phyloP scores from a whole-genome alignment of 1,139 yeast species.

The Yamadazyma taylorii region DNA sequence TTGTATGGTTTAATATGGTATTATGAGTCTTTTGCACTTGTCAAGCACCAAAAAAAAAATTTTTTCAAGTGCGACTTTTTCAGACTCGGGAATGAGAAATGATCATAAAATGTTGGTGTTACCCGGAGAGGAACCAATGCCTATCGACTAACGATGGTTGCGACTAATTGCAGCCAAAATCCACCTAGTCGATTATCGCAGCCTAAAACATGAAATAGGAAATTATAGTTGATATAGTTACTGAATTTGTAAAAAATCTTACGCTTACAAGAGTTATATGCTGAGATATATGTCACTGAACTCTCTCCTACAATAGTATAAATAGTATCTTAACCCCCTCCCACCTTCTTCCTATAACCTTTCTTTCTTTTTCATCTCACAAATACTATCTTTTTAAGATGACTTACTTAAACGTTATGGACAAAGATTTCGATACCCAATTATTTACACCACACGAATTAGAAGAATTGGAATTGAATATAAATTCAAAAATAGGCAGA shows the following conservation, averaged over 20 bases:
- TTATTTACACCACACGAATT: constrained; percentile 9
- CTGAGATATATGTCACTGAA: too few species aligned
- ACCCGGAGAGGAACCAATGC: not conserved
- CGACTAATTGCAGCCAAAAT: constrained; percentile 1
- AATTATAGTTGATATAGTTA: not conserved
- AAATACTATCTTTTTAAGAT: not conserved
- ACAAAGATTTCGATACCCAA: constrained; percentile 15
- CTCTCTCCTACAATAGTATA: too few species aligned
- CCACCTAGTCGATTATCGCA: too few species aligned
- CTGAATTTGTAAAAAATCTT: too few species aligned
- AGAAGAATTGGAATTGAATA: constrained; percentile 5
- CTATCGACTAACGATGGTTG: not conserved
- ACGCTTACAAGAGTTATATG: too few species aligned
- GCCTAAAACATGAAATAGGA: too few species aligned
- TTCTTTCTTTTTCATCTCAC: not conserved
- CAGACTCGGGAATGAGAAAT: not conserved
- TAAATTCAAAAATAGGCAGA: constrained; percentile 5
- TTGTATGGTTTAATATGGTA: constrained; percentile 2
- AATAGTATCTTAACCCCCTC: too few species aligned
- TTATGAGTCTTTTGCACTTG: too few species aligned
- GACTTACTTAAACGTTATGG: constrained; percentile 15
- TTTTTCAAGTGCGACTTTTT: constrained; percentile 1
- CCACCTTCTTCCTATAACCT: too few species aligned
- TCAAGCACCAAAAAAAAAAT: not conserved
- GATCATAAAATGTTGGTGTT: not conserved